These are phyloP conservation scores for Claviceps cyperi DNA, from an alignment of 2,329 filamentous ascomycete species.

Conservation along the genomic window DNA sequence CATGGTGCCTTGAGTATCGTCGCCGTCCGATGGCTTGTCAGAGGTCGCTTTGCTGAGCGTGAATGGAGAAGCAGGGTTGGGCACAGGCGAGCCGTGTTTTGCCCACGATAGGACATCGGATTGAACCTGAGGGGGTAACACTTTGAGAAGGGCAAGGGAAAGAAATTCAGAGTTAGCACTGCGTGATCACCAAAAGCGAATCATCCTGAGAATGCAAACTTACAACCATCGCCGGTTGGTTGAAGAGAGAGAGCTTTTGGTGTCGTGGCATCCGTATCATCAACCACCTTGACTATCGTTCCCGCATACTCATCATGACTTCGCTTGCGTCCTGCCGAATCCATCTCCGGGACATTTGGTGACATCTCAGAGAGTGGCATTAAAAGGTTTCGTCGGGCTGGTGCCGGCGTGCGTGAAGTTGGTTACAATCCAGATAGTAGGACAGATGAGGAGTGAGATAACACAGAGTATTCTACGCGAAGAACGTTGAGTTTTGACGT, in stretches of 20 bases:
- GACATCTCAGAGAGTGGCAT: constrained; percentile 37
- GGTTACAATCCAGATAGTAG: not conserved
- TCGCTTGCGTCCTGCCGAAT: constrained; percentile 28
- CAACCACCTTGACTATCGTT: constrained; percentile 15
- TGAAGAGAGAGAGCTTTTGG: constrained; percentile 7
- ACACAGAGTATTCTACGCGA: not conserved
- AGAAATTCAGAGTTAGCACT: constrained; percentile 5
- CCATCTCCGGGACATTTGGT: constrained; percentile 31
- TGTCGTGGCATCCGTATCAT: constrained; percentile 9
- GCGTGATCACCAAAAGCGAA: not conserved
- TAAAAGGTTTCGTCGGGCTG: not conserved
- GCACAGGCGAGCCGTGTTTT: constrained; percentile 16
- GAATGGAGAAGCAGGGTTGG: constrained; percentile 21
- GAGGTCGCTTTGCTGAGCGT: constrained; percentile 16
- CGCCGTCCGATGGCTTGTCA: constrained; percentile 1
- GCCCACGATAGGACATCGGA: constrained; percentile 15
- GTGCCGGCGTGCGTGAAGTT: not conserved
- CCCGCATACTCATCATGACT: constrained; percentile 30
- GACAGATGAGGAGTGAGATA: not conserved
- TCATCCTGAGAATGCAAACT: not conserved
- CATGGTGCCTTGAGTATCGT: constrained; percentile 7
- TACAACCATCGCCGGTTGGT: constrained; percentile 12
- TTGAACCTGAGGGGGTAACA: constrained; percentile 12
- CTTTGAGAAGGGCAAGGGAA: constrained; percentile 3
- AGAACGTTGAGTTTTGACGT: too few relatives aligned